Conservation (phyloP, 2,329 filamentous ascomycete genomes). For the Pseudogymnoascus sp. region DNA sequence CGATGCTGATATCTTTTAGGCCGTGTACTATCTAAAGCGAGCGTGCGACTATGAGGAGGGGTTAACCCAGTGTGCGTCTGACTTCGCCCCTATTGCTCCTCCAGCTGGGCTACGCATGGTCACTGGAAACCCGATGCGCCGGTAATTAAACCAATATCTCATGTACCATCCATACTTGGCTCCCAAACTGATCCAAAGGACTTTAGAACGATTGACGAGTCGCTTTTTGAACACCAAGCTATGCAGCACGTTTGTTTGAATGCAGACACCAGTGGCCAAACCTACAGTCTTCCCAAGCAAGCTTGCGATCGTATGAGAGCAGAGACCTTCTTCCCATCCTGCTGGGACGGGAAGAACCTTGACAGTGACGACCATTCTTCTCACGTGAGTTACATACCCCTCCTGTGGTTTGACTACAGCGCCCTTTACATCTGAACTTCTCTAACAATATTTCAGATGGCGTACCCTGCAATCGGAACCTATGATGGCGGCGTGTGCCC, state of each 20-base stretch:
- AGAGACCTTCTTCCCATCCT: conserved; percentile 17
- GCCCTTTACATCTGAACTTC: neutral
- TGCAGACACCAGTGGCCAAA: neutral
- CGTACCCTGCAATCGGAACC: conserved; percentile 11
- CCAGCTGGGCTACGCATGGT: conserved; percentile 20
- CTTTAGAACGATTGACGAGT: neutral
- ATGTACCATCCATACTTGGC: neutral
- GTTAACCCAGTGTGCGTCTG: neutral
- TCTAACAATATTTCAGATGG: neutral
- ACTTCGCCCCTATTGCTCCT: conserved; percentile 11
- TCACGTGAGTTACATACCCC: conserved; percentile 13
- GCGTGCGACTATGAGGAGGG: conserved; percentile 11
- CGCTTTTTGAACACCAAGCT: neutral
- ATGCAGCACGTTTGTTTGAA: conserved; percentile 6
- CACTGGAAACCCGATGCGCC: conserved; percentile 17
- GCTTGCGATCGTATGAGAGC: neutral
- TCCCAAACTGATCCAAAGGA: neutral
- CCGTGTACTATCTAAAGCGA: conserved; percentile 20
- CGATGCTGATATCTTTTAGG: conserved; percentile 9
- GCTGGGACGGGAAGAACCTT: conserved; percentile 20
- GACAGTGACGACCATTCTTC: conserved; percentile 16
- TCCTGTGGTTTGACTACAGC: neutral
- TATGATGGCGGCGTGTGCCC: conserved; percentile 17
- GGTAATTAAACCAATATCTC: neutral
- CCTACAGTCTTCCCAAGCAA: neutral